Conservation (phyloP, 345 rosid genomes). For the Citrus australasica region DNA sequence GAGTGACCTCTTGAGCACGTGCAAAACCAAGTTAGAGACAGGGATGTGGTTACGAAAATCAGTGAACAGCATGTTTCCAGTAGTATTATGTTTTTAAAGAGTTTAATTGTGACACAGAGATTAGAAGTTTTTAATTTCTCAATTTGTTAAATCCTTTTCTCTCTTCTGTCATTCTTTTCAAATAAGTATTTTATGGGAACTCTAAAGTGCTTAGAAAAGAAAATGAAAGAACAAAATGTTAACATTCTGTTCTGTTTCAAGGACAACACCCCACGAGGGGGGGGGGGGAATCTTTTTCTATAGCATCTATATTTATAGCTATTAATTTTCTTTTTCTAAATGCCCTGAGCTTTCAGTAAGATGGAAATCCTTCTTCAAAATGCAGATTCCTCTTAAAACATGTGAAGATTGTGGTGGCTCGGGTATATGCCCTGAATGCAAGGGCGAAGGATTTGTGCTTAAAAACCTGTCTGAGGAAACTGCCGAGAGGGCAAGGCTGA, state of each 20-base stretch:
- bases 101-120: not conserved
- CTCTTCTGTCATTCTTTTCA: not conserved
- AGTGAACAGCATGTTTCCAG: not conserved
- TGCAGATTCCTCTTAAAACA: slow-evolving; percentile 54
- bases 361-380: not conserved
- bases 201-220: not conserved
- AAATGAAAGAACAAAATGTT: not conserved
- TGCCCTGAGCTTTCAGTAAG: not conserved
- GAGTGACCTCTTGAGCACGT: not conserved
- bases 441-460: slow-evolving; percentile 85
- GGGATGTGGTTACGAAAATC: not conserved
- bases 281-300: not conserved
- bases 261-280: too few relatives aligned
- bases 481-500: slow-evolving; percentile 75
- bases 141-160: not conserved
- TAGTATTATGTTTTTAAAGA: not conserved
- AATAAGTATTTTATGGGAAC: not conserved
- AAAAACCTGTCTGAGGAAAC: slow-evolving; percentile 67
- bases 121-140: not conserved
- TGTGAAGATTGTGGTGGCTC: slow-evolving; percentile 81
- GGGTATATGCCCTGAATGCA: slow-evolving; percentile 86
- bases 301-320: not conserved
- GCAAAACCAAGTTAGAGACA: not conserved
- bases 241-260: too few relatives aligned
- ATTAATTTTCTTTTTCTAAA: not conserved